Percentiles rank a stretch among this genome's conserved stretches.
Conservation (phyloP, 225 moss, liverwort and hornwort genomes). For the Climacium dendroides region DNA sequence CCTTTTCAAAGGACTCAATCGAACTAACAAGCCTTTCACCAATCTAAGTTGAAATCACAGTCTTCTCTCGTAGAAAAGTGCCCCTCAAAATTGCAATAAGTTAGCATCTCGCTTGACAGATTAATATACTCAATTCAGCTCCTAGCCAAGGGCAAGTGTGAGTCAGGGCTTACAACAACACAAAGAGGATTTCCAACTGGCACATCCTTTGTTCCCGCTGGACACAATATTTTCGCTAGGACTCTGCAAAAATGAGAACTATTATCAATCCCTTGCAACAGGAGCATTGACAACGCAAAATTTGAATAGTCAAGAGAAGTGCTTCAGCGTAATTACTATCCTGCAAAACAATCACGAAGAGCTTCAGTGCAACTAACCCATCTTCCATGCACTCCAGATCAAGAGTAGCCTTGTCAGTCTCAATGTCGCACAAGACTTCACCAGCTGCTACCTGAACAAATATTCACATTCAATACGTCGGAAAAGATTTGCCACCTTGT, state of each 20-base stretch:
- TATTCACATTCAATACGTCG: not conserved
- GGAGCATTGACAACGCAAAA: not conserved
- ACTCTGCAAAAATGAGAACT: conserved; percentile 33
- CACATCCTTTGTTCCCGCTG: conserved; percentile 77
- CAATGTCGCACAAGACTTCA: conserved; percentile 88
- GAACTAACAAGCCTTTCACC: not conserved
- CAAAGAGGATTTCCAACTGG: conserved; percentile 78
- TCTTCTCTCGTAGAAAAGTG: not conserved
- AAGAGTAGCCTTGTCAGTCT: conserved; percentile 96
- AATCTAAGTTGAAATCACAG: not conserved
- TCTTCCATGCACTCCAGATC: conserved; percentile 97
- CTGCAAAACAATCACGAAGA: not conserved
- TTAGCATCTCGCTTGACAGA: not conserved
- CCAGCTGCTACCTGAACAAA: conserved; percentile 61
- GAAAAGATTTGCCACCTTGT: not conserved
- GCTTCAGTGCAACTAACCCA: conserved; percentile 38
- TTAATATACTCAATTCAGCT: not conserved
- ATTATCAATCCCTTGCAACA: not conserved
- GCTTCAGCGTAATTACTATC: not conserved
- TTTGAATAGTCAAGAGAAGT: not conserved
- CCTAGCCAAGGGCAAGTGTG: not conserved
- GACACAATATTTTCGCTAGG: conserved; percentile 77
- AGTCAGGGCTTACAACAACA: conserved; percentile 51
- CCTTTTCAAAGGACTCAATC: not conserved
- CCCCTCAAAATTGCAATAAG: not conserved